Conservation (phyloP, 495 filamentous ascomycete genomes). For the Xylaria nigripes region DNA sequence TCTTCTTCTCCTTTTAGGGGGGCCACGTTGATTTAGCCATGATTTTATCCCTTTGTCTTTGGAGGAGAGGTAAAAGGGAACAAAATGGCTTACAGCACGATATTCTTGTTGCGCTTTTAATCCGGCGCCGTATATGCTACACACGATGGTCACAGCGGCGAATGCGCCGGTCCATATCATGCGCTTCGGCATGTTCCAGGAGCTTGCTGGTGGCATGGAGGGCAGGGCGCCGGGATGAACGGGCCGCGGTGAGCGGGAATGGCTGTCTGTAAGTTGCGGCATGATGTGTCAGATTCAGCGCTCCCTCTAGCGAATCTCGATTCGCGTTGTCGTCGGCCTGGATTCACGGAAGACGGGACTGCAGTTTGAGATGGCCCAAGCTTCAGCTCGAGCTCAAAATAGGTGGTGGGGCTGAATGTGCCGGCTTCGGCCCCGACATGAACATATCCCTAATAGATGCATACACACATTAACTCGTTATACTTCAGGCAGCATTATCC, state of each 20-base stretch:
- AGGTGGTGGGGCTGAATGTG: not conserved
- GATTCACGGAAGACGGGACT: not conserved
- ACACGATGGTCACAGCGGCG: conserved; percentile 41
- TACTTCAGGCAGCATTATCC: too few relatives aligned
- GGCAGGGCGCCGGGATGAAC: not conserved
- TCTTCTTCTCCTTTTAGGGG: conserved; percentile 24
- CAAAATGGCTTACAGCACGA: conserved; percentile 17
- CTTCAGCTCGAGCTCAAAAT: conserved; percentile 11
- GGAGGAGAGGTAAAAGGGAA: not conserved
- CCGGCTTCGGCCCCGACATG: conserved; percentile 7
- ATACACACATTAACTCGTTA: too few relatives aligned
- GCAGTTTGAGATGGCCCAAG: conserved; percentile 4
- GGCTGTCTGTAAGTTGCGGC: not conserved
- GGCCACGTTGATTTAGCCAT: not conserved
- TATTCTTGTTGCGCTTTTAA: conserved; percentile 46
- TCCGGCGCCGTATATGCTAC: conserved; percentile 50
- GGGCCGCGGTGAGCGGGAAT: not conserved
- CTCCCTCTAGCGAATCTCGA: not conserved
- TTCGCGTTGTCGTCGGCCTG: not conserved
- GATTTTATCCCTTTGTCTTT: not conserved
- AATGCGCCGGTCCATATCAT: conserved; percentile 41
- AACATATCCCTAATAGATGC: too few relatives aligned
- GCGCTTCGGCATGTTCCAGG: conserved; percentile 22
- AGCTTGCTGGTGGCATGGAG: not conserved
- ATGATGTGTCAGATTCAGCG: not conserved